A percentile compares a stretch with the other conserved stretches of the same genome.
Evolutionary conservation across 257 asterid species (phyloP).

Genomic region (Marsdenia floribunda): DNA sequence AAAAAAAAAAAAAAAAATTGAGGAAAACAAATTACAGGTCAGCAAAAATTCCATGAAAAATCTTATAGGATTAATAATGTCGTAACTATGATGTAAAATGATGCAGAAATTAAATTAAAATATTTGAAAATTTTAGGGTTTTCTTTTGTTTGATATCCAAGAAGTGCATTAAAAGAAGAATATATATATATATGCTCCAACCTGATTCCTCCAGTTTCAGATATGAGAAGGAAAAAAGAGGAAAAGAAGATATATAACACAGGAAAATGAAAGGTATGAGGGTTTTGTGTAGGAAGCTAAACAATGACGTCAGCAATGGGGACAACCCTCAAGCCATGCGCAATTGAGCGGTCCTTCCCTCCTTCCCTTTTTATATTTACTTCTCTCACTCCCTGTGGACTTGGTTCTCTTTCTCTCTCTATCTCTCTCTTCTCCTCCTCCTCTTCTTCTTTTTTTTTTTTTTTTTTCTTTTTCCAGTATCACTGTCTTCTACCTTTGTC

Average conservation of each 20-base stretch:
- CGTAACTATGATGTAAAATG: too few relatives aligned
- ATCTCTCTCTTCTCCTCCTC: background rate
- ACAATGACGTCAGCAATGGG: conserved; percentile 46
- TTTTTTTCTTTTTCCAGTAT: conserved; percentile 1
- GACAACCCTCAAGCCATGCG: conserved; percentile 63
- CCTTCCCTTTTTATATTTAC: conserved; percentile 15
- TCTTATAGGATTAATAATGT: too few relatives aligned
- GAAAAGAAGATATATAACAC: background rate
- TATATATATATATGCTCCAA: background rate
- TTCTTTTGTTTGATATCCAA: too few relatives aligned
- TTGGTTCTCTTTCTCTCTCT: conserved; percentile 6
- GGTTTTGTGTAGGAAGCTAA: conserved; percentile 21
- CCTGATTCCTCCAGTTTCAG: background rate
- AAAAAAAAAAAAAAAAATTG: too few relatives aligned
- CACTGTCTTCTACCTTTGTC: conserved; percentile 26
- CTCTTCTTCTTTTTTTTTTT: background rate
- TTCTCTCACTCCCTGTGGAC: conserved; percentile 8
- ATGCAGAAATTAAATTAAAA: too few relatives aligned
- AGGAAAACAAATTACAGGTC: too few relatives aligned
- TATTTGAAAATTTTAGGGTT: too few relatives aligned
- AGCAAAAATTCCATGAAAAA: too few relatives aligned
- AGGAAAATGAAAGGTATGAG: background rate
- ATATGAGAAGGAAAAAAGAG: background rate
- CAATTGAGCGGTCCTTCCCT: conserved; percentile 58
- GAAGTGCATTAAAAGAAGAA: background rate